Evolutionary conservation across 371 early-diverging fungal genomes (phyloP).

Genomic region (Mortierella sp.): DNA sequence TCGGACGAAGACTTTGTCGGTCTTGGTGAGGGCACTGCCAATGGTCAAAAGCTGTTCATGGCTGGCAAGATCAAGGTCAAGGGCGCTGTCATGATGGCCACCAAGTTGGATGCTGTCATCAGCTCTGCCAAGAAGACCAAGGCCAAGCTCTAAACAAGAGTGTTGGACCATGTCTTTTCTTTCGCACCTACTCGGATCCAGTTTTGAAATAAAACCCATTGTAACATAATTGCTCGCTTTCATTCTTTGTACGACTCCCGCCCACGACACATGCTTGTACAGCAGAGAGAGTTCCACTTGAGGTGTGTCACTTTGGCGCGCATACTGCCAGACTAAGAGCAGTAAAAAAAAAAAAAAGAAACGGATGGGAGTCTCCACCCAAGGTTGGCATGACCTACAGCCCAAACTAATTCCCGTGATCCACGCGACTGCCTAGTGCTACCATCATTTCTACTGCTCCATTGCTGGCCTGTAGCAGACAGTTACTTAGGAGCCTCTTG

Average conservation of each 20-base stretch:
- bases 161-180: no score
- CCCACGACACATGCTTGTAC: no score
- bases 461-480: slow-evolving; percentile 53
- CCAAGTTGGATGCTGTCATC: slow-evolving; percentile 73
- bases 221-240: no score
- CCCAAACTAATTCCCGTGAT: slow-evolving; percentile 55
- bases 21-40: slow-evolving; percentile 87
- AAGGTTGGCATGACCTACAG: slow-evolving; percentile 37
- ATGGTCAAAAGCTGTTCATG: slow-evolving; percentile 87
- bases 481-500: slow-evolving; percentile 54
- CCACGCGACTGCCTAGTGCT: slow-evolving; percentile 55
- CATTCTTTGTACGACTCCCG: no score
- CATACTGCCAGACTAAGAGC: no score
- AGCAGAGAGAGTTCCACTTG: no score
- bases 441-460: slow-evolving; percentile 51
- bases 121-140: slow-evolving; percentile 41
- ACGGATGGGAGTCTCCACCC: slow-evolving; percentile 55
- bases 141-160: slow-evolving; percentile 63
- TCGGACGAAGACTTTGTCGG: slow-evolving; percentile 85
- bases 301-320: no score
- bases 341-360: slow-evolving; percentile 18
- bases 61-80: slow-evolving; percentile 86
- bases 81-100: slow-evolving; percentile 84
- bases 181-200: no score
- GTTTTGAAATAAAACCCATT: no score